Evolutionary conservation across 176 grass and related monocot species (phyloP), one percentile per base, ranked within the genome.

Genomic region (Oryza punctata): DNA sequence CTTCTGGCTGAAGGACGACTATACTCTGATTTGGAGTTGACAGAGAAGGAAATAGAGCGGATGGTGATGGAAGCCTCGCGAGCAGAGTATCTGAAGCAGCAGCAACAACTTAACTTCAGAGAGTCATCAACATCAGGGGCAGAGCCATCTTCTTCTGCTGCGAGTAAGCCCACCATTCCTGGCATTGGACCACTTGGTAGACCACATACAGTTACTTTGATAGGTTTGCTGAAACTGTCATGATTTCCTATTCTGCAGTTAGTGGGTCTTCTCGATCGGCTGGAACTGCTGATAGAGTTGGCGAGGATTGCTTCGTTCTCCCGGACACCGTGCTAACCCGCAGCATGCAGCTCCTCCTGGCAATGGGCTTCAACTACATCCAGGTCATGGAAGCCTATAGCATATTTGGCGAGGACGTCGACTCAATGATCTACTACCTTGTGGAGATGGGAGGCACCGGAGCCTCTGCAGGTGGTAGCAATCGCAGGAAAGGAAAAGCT

Each of bases 11-110:
- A 99, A 84, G 97, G 97, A 66, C 87, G 91, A 29, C 93, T 91
- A 81, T 99, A 89, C 78, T 99, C 97, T 21, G 97, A 96, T 87
- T 49, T 99, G 84, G 97, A 99, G 83, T 71, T 99, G 75, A 99
- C 97, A 40, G 93, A 99, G 88, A 99, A 90, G 88, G 97, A 99
- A 94, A 96, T 99, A 87, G 97, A 99, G 47, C 77, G 91, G 82
- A 99, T 96, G 97, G 97, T 99, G 29, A 96, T 99, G 91, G 97
- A 96, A 78, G 88, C 97, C 35, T 99, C 97, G 11, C 87, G 97
- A 45, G 89, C 93, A 45, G 97, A 99, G 77, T 99, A 96, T 83
- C 65, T 95, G 4, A 86, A 88, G 13, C 75, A 88, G 78, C 93
- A 96, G 80, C 82, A 92, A 24, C 88, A 89, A 5, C 80, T 88